Percentiles rank a stretch among this genome's conserved stretches.
phyloP scores from a whole-genome alignment of 2,329 filamentous ascomycete species.

The Verticillium tricorpus region DNA sequence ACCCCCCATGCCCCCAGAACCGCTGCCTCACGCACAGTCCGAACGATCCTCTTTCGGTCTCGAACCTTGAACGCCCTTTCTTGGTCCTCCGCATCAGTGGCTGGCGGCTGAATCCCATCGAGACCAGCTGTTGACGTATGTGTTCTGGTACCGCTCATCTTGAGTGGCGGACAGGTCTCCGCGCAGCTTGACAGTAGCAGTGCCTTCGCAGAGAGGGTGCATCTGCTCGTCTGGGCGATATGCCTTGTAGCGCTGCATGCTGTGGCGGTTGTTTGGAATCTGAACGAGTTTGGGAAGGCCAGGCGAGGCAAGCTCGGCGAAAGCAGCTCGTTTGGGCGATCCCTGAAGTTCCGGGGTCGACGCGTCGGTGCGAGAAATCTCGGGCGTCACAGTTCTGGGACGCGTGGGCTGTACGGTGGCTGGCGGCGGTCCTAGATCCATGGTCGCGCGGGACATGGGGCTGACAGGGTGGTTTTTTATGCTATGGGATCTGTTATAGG shows the following conservation, averaged over 20 bases:
- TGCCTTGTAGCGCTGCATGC: conserved; percentile 9
- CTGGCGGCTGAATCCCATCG: not conserved
- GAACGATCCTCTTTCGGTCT: not conserved
- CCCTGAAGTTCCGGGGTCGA: conserved; percentile 13
- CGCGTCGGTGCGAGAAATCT: conserved; percentile 6
- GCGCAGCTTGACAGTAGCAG: conserved; percentile 5
- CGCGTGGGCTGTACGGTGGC: not conserved
- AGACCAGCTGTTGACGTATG: not conserved
- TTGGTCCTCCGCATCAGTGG: not conserved
- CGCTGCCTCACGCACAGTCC: not conserved
- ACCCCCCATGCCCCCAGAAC: not conserved
- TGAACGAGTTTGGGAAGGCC: conserved; percentile 11
- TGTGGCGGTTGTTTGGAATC: conserved; percentile 10
- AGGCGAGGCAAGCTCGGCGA: conserved; percentile 11
- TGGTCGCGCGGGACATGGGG: conserved; percentile 1
- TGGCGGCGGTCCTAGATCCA: not conserved
- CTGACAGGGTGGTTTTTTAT: conserved; percentile 13
- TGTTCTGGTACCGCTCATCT: not conserved
- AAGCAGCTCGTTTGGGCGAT: conserved; percentile 10
- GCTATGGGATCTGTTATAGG: conserved; percentile 1
- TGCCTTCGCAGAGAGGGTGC: conserved; percentile 6
- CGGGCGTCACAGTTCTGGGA: not conserved
- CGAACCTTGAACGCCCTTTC: not conserved
- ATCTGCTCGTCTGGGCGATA: conserved; percentile 5
- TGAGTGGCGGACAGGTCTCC: conserved; percentile 1